These are phyloP conservation scores for Paramyrothecium roridum DNA, from an alignment of 2,329 filamentous ascomycete genomes.

Conservation along the genomic window DNA sequence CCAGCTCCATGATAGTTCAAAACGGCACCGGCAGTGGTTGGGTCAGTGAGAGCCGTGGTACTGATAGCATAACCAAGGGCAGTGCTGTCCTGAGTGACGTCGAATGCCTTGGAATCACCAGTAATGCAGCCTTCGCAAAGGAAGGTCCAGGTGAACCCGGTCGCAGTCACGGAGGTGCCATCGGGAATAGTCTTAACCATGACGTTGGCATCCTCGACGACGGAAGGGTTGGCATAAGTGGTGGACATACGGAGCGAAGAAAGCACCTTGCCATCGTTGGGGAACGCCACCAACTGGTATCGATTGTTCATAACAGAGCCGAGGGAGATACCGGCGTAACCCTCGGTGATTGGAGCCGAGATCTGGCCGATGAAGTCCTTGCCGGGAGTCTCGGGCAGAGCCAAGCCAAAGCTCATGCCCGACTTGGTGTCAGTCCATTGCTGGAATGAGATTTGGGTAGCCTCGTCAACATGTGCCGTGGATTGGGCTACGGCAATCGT, in stretches of 20 bases:
- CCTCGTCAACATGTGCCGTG: constrained; percentile 35
- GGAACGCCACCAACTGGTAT: constrained; percentile 57
- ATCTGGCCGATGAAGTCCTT: constrained; percentile 56
- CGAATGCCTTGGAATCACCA: constrained; percentile 39
- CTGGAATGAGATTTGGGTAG: constrained; percentile 52
- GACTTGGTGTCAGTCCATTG: constrained; percentile 41
- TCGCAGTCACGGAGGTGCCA: constrained; percentile 53
- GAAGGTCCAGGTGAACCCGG: constrained; percentile 61
- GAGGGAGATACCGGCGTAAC: constrained; percentile 55
- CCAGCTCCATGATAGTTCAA: constrained; percentile 33
- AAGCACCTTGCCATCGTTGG: constrained; percentile 48
- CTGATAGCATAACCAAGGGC: constrained; percentile 57
- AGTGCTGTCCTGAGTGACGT: constrained; percentile 40
- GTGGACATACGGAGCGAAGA: constrained; percentile 57
- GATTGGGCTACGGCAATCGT: not conserved
- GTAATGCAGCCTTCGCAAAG: constrained; percentile 58
- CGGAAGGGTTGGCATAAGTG: constrained; percentile 55
- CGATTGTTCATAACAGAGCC: constrained; percentile 56
- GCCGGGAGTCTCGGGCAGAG: constrained; percentile 47
- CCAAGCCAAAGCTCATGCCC: constrained; percentile 51
- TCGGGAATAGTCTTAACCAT: constrained; percentile 52
- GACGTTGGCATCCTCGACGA: constrained; percentile 57
- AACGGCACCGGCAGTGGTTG: constrained; percentile 24
- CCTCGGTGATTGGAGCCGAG: constrained; percentile 45
- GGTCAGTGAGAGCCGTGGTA: constrained; percentile 36